Evolutionary conservation across 805 yeast species (phyloP), one percentile per base, ranked within the genome.

Genomic region (Saccharomycopsis sp.): DNA sequence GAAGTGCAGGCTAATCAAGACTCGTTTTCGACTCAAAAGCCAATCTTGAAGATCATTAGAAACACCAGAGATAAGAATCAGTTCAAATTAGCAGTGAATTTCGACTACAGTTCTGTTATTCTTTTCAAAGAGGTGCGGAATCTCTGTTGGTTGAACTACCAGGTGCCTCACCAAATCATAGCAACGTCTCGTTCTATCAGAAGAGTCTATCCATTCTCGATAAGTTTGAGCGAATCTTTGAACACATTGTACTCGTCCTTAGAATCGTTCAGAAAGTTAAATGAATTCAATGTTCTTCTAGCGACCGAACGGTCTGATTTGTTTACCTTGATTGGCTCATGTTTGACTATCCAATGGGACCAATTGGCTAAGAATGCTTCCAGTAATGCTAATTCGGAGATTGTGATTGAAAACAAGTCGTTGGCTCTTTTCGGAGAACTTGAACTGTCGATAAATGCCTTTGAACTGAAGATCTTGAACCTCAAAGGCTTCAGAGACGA

Each of bases 121-220:
- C 65, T 82, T 8, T 77, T 78, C 68, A 77, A 80, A 57, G 89
- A 87, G 64, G 79, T 82, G 0, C 69, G 80, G 47, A 77, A 78
- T 53, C 66, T 87, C 34, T 67, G 73, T 3, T 70, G 75, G 61
- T 68, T 83, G 61, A 84, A 81, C 0, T 81, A 76, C 65, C 79
- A 78, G 7, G 70, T 89, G 0, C 93, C 96, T 0, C 78, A 79
- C 24, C 64, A 75, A 3, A 60, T 87, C 1, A 62, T 73, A 14
- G 65, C 78, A 1, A 75, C 73, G 25, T 75, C 89, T 0, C 75
- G 81, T 51, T 78, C 75, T 34, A 73, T 84, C 1, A 74, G 79
- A 57, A 71, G 75, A 34, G 65, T 86, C 0, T 78, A 83, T 55
- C 89, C 92, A 0, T 77, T 78, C 62, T 85, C 87, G 0, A 70